Evolutionary conservation across 2,329 filamentous ascomycete species (phyloP), one percentile per base, ranked within the genome.

Genomic region (Parascedosporium putredinis): DNA sequence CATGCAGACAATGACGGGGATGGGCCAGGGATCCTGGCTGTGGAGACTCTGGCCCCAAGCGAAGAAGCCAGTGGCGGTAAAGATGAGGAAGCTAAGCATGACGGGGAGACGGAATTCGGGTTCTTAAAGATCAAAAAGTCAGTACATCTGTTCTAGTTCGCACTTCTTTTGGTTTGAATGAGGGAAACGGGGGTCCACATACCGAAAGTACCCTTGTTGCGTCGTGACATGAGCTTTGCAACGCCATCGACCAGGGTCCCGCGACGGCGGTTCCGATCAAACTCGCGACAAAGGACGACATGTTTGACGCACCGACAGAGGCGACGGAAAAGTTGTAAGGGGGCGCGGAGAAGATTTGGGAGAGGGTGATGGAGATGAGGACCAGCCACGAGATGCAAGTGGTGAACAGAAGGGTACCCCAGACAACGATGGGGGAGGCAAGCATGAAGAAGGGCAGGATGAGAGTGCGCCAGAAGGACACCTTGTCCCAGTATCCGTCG

Each of bases 51-150:
- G 49, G 36, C 60, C 59, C 57, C 57, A 61, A 29, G 60, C 62
- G 51, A 67, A 67, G 58, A 68, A 67, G 33, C 65, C 65, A 0
- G 59, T 60, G 16, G 59, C 62, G 1, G 64, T 67, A 45, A 66
- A 64, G 42, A 62, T 43, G 7, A 67, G 54, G 48, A 64, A 63
- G 7, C 59, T 59, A 1, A 58, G 49, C 59, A 67, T 64, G 52
- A 67, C 59, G 3, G 64, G 64, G 4, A 67, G 58, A 29, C 65
- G 64, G 56, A 68, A 67, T 49, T 68, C 65, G 4, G 65, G 65
- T 51, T 68, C 58, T 58, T 51, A 3, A n/a, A n/a, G n/a, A n/a
- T n/a, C n/a, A n/a, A n/a, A n/a, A n/a, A n/a, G n/a, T n/a, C n/a
- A n/a, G n/a, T n/a, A n/a, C 18, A 5, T 22, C 38, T 42, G 31